These are phyloP conservation scores for Penicillium paradoxum DNA, from an alignment of 495 filamentous ascomycete genomes.

Conservation along the genomic window DNA sequence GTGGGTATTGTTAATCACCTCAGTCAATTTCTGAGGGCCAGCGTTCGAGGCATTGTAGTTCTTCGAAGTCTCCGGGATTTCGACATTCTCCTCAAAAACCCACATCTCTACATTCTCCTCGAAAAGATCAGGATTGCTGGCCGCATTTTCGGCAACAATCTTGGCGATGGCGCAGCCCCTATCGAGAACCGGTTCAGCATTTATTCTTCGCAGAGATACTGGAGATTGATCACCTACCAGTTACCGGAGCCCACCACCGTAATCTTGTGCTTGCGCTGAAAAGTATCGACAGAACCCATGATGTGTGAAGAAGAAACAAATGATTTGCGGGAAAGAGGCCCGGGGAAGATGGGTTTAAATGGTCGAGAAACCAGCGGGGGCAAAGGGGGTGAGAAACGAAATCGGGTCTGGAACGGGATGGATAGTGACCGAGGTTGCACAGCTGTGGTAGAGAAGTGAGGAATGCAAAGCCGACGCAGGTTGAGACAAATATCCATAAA, in stretches of 20 bases:
- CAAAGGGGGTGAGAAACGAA: constrained; percentile 10
- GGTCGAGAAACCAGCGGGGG: constrained; percentile 19
- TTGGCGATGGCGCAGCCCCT: constrained; percentile 97
- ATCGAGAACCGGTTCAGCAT: constrained; percentile 6
- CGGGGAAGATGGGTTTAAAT: constrained; percentile 19
- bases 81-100: constrained; percentile 87
- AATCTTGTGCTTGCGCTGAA: constrained; percentile 80
- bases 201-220: not conserved
- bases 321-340: constrained; percentile 18
- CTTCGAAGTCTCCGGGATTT: constrained; percentile 58
- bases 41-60: constrained; percentile 55
- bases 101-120: constrained; percentile 93
- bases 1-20: constrained; percentile 84
- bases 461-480: constrained; percentile 22
- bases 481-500: constrained; percentile 17
- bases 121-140: constrained; percentile 70
- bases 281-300: constrained; percentile 43
- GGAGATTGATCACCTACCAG: constrained; percentile 55
- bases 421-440: constrained; percentile 23
- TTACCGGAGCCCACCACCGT: constrained; percentile 94
- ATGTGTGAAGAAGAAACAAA: constrained; percentile 17
- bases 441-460: constrained; percentile 10
- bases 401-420: constrained; percentile 17
- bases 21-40: constrained; percentile 76
- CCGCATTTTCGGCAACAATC: constrained; percentile 89